Percentiles rank a stretch among this genome's conserved stretches.
Evolutionary conservation across 169 alveolate species (phyloP).

Genomic region (Eimeria brunetti): DNA sequence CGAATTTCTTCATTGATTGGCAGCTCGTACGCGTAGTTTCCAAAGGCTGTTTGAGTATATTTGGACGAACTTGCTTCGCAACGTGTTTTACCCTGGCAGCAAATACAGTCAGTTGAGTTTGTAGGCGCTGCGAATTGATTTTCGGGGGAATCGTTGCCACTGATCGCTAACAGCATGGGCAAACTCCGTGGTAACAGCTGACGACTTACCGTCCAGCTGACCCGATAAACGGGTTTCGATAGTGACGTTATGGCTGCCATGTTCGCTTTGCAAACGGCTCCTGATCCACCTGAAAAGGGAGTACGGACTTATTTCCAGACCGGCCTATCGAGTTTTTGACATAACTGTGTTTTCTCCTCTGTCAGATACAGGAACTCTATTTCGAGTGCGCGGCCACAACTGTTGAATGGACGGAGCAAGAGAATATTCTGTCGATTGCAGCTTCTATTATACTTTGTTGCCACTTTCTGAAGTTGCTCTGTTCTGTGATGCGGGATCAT

Average conservation of each 20-base stretch:
- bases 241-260: background rate
- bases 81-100: background rate
- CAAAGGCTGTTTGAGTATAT: background rate
- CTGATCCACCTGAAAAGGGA: background rate
- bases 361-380: background rate
- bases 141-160: background rate
- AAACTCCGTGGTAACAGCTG: background rate
- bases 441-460: background rate
- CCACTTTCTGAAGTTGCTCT: background rate
- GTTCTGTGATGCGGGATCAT: background rate
- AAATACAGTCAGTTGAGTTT: too few relatives aligned
- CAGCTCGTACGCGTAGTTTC: background rate
- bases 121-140: background rate
- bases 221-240: background rate
- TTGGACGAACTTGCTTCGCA: background rate
- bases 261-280: background rate
- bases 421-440: background rate
- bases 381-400: background rate
- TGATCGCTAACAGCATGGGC: background rate
- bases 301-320: background rate
- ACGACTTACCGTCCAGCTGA: background rate
- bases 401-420: background rate
- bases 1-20: background rate
- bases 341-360: background rate
- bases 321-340: background rate